These are phyloP conservation scores for Theobroma grandiflorum DNA, from an alignment of 441 rosid species.

Conservation along the genomic window DNA sequence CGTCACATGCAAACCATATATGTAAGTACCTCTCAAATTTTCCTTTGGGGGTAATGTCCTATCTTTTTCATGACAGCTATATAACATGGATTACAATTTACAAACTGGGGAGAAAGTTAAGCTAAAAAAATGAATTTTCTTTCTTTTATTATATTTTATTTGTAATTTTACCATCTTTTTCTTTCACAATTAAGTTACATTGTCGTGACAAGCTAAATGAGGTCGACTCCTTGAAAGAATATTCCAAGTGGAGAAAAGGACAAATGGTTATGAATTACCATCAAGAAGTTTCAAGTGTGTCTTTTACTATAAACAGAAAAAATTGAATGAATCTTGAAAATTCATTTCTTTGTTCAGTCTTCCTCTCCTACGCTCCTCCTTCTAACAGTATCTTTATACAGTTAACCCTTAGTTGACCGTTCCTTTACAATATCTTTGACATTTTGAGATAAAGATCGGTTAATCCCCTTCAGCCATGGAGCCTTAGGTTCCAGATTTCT, in stretches of 20 bases:
- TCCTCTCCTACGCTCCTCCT: neutral
- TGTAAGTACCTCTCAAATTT: constrained; percentile 18
- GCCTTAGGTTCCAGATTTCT: neutral
- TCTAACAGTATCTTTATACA: neutral
- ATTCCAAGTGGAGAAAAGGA: constrained; percentile 14
- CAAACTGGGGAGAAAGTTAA: neutral
- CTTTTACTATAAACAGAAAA: neutral
- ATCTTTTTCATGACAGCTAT: constrained; percentile 42
- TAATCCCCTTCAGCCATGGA: neutral
- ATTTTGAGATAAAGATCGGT: neutral
- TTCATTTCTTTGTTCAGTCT: neutral
- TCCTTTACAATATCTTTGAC: no score
- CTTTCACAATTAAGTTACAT: constrained; percentile 2
- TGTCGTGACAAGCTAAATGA: neutral
- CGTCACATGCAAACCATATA: constrained; percentile 32
- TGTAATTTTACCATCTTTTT: neutral
- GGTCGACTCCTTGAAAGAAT: neutral
- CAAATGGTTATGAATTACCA: neutral
- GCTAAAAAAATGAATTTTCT: neutral
- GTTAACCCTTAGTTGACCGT: no score
- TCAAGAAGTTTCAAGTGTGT: neutral
- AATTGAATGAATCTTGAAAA: neutral
- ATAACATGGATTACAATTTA: neutral
- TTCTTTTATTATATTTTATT: neutral
- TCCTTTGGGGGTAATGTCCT: constrained; percentile 24